Evolutionary conservation across 129 eudicot genomes (phyloP).

Genomic region (Solidago caesia): DNA sequence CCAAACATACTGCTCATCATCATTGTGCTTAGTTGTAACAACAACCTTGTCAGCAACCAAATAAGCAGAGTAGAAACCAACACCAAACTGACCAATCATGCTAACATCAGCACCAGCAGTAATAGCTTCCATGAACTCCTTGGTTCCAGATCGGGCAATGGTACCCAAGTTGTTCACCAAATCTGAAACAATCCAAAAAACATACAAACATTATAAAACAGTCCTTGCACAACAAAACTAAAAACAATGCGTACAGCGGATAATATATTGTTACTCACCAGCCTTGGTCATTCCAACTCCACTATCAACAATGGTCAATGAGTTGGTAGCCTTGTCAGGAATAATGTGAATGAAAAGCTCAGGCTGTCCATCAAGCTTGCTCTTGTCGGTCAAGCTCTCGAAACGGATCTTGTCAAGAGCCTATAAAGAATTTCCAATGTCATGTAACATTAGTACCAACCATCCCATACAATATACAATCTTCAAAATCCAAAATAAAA

Average conservation of each 20-base stretch:
- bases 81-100: conserved; percentile 95
- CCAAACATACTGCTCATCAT: conserved; percentile 86
- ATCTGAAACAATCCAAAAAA: conserved; percentile 35
- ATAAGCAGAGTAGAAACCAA: conserved; percentile 89
- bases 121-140: conserved; percentile 90
- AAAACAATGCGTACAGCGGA: not conserved
- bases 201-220: not conserved
- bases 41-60: conserved; percentile 84
- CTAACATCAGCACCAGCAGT: conserved; percentile 94
- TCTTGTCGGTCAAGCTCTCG: conserved; percentile 91
- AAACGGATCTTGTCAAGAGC: conserved; percentile 90
- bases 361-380: conserved; percentile 88
- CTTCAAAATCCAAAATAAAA: no score
- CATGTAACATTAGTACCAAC: not conserved
- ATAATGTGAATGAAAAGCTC: conserved; percentile 91
- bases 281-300: conserved; percentile 97
- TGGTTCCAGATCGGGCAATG: conserved; percentile 83
- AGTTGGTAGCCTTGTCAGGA: conserved; percentile 78
- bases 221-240: not conserved
- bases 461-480: not conserved
- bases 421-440: conserved; percentile 18
- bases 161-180: conserved; percentile 93
- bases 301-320: conserved; percentile 77
- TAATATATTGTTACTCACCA: conserved; percentile 41
- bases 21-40: conserved; percentile 82